These are phyloP conservation scores for Lasiodiplodia hormozganensis DNA, from an alignment of 2,329 filamentous ascomycete genomes.

Conservation along the genomic window DNA sequence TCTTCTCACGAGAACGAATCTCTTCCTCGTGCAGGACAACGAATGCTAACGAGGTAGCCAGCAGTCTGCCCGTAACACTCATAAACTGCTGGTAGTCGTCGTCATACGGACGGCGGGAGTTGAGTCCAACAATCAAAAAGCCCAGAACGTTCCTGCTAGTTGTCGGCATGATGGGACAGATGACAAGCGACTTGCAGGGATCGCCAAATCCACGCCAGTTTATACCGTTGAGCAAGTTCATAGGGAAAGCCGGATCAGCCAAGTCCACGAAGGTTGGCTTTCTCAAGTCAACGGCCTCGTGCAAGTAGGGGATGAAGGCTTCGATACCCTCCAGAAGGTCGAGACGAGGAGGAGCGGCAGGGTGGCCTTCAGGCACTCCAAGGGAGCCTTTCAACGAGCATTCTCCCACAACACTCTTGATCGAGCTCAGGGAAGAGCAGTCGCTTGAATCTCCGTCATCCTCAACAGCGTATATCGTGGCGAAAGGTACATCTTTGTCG, in stretches of 20 bases:
- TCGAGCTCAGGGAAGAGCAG: constrained; percentile 41
- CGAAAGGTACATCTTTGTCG: constrained; percentile 74
- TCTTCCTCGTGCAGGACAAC: constrained; percentile 49
- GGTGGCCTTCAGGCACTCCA: constrained; percentile 31
- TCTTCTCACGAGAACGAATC: constrained; percentile 44
- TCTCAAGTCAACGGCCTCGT: constrained; percentile 39
- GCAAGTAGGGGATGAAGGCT: constrained; percentile 40
- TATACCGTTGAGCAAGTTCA: constrained; percentile 37
- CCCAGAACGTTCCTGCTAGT: constrained; percentile 45
- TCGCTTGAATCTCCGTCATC: constrained; percentile 70
- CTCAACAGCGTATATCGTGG: constrained; percentile 72
- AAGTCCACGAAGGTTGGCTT: constrained; percentile 41
- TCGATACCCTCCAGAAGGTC: constrained; percentile 33
- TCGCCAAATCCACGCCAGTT: constrained; percentile 46
- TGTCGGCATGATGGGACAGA: constrained; percentile 47
- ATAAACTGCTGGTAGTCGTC: constrained; percentile 49
- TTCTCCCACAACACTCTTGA: constrained; percentile 16
- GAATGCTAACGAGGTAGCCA: constrained; percentile 49
- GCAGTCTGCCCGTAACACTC: constrained; percentile 44
- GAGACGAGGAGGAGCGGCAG: constrained; percentile 36
- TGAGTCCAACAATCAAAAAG: constrained; percentile 49
- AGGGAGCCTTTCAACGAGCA: constrained; percentile 39
- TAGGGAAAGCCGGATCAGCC: constrained; percentile 39
- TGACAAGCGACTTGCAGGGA: constrained; percentile 41
- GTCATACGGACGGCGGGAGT: constrained; percentile 48